Base-by-base conservation (phyloP, 306 rosid species). In the Prunus campanulata region DNA sequence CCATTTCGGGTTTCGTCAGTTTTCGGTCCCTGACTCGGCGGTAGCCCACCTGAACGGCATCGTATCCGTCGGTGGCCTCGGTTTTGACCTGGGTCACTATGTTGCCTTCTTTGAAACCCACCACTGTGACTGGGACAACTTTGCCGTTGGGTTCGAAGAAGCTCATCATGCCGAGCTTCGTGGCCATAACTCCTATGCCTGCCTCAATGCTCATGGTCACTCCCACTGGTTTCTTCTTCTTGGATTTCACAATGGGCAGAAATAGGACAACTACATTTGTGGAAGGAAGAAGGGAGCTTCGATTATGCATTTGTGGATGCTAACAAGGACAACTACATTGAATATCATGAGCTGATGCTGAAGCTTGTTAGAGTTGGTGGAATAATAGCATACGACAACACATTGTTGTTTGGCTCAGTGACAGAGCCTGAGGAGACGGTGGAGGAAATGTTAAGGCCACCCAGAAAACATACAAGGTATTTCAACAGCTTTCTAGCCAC, bases 101-200 rank as follows among this genome's bases (percentile, higher is more conserved):
- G 81, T 95, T 95, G 1, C 98, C 98, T 80, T 95, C 97, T 82
- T 87, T 95, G 85, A 95, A 92, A 32, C 97, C 98, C 20, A 95
- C 96, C 6, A 95, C 91, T 1, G 98, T 95, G 47, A 95, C 97
- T 0, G 98, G 97, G 39, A 95, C 93, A 11, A 95, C 97, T 81
- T 78, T 83, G 2, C 98, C 98, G 47, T 61, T 25, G 0, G 86
- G 65, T 72, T 95, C 83, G 78, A 95, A 95, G 81, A 62, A 92
- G 80, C 88, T 89, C 97, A 95, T 95, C 98, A 95, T 95, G 22
- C 98, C 98, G 25, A 95, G 85, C 77, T 95, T 95, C 62, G 98
- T 92, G 20, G 79, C 98, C 98, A 95, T 90, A 3, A 95, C 91
- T 39, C 98, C 98, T 24, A 95, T 54, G 5, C 97, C 98, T 0